These are phyloP conservation scores for Coccomyxa sp. DNA, from an alignment of 139 green algal species.

Conservation along the genomic window DNA sequence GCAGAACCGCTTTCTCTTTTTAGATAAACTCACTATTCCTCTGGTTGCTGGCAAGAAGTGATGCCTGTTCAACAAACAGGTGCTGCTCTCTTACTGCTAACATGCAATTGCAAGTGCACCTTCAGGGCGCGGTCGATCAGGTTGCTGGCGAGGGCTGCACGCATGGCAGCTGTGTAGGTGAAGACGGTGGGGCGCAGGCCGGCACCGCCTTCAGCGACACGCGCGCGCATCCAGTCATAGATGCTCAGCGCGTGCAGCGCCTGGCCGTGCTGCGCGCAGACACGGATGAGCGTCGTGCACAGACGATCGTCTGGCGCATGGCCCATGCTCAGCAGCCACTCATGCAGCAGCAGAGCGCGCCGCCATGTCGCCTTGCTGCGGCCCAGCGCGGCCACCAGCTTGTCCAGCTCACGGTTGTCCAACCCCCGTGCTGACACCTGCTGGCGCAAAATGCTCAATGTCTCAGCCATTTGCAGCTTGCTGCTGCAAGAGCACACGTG, in stretches of 20 bases:
- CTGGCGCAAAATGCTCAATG: not conserved
- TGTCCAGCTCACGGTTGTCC: slow-evolving; percentile 83
- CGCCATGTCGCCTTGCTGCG: slow-evolving; percentile 74
- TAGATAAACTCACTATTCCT: too few relatives aligned
- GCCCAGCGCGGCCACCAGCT: slow-evolving; percentile 65
- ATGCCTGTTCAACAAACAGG: too few relatives aligned
- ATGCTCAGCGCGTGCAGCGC: slow-evolving; percentile 58
- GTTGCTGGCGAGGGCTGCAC: slow-evolving; percentile 62
- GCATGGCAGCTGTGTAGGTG: slow-evolving; percentile 88
- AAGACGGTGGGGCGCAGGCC: slow-evolving; percentile 63
- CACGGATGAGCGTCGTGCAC: slow-evolving; percentile 76
- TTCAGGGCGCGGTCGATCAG: slow-evolving; percentile 52
- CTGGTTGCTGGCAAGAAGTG: too few relatives aligned
- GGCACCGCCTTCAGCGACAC: slow-evolving; percentile 47
- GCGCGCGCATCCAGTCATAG: slow-evolving; percentile 83
- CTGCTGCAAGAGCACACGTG: not conserved
- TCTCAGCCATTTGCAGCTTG: not conserved
- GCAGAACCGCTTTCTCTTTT: too few relatives aligned
- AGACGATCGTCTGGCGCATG: slow-evolving; percentile 75
- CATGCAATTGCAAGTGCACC: slow-evolving; percentile 8
- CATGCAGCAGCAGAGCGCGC: slow-evolving; percentile 39
- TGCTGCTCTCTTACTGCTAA: too few relatives aligned
- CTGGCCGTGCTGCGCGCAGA: slow-evolving; percentile 66
- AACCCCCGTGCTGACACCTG: slow-evolving; percentile 8
- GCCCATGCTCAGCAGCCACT: slow-evolving; percentile 53